phyloP scores from a whole-genome alignment of 108 stramenopile genomes.

The Cyclotella kingstonii region DNA sequence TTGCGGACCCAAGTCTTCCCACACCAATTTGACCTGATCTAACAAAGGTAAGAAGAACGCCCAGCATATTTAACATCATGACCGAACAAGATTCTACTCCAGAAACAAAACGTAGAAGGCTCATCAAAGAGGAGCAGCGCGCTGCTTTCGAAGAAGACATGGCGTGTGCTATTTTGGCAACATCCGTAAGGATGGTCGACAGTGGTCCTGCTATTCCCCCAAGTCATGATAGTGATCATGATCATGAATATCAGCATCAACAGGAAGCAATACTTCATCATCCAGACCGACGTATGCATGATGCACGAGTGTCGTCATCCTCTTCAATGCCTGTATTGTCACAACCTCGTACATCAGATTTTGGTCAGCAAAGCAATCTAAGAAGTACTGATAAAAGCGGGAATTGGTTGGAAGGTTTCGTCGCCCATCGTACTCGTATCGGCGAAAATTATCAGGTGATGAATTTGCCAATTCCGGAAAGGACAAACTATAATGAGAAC shows the following conservation, averaged over 20 bases:
- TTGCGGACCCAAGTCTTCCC: too few relatives aligned
- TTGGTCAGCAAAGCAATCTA: background rate
- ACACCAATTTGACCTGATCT: too few relatives aligned
- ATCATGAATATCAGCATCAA: too few relatives aligned
- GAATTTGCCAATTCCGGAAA: conserved; percentile 26
- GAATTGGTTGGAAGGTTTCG: conserved; percentile 22
- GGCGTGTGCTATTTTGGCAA: background rate
- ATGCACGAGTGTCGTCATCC: too few relatives aligned
- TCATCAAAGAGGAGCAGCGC: conserved; percentile 2
- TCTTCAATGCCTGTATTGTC: too few relatives aligned
- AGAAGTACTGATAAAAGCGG: background rate
- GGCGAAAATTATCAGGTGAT: conserved; percentile 28
- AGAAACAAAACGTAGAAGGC: conserved; percentile 3
- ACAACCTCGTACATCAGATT: background rate
- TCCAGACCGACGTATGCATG: too few relatives aligned
- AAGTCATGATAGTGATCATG: background rate
- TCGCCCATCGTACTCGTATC: conserved; percentile 26
- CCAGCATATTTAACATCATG: background rate
- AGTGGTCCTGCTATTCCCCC: background rate
- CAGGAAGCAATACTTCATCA: too few relatives aligned
- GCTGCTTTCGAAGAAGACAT: conserved; percentile 19
- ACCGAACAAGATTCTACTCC: background rate
- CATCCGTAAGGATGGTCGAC: background rate
- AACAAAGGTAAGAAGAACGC: background rate
- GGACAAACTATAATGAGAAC: too few relatives aligned